Evolutionary conservation across 176 grass and related monocot genomes (phyloP), one percentile per base, ranked within the genome.

Genomic region (Chloris gayana): DNA sequence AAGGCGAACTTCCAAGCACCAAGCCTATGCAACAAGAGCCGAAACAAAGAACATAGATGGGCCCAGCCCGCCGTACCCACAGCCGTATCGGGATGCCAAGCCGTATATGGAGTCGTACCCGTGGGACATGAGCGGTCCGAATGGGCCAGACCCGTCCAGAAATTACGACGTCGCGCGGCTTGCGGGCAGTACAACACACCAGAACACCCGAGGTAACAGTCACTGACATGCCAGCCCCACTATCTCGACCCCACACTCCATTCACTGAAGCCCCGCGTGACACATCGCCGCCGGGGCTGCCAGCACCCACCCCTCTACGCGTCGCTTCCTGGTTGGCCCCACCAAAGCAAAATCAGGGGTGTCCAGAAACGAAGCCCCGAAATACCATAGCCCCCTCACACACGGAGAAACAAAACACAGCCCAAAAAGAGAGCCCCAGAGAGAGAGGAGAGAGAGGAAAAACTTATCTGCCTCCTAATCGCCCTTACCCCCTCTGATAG

Each of bases 391-490:
- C 35, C 31, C 67, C 49, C 10, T 27, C 49, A 60, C 50, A 15
- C 26, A 42, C 29, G 61, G 14, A 29, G 13, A 46, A 44, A 79
- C 69, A 81, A 67, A 79, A 76, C 86, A 82, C 30, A 65, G 63
- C 3, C 70, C n/a, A 60, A 24, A 45, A 50, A 50, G 47, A 18
- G 47, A 50, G 45, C 14, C 14, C 14, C 14, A 49, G 46, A 49
- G 46, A 45, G 44, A 49, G 15, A 50, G 15, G 14, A 50, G 53
- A 74, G 61, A 75, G 73, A 44, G 33, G 64, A 29, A 63, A 89
- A 84, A 85, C 91, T 85, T 88, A 93, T 91, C 85, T 88, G 58
- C 64, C 83, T 71, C 46, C 87, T 85, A 84, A 89, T 91, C 75
- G 76, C 88, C 53, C 80, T 79, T 87, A 47, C 74, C 66, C 42